phyloP scores from a whole-genome alignment of 371 early-diverging fungal species.

The Syncephalastrum monosporum region DNA sequence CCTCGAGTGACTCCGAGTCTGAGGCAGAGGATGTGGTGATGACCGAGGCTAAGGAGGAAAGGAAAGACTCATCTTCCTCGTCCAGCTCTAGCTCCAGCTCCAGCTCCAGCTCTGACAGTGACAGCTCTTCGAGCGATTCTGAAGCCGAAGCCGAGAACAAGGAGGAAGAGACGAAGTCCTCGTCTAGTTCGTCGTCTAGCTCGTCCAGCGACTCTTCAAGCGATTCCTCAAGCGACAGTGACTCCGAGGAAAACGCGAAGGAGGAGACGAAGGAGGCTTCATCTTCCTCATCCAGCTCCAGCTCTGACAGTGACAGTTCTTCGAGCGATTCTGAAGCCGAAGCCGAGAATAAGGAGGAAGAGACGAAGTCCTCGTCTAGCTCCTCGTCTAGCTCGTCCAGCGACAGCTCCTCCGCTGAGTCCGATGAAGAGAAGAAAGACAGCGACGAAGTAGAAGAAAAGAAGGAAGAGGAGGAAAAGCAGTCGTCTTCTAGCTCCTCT shows the following conservation, averaged over 20 bases:
- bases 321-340: slow-evolving; percentile 4
- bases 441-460: too few species aligned
- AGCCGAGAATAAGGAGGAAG: slow-evolving; percentile 8
- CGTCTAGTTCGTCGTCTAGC: too few species aligned
- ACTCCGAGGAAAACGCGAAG: too few species aligned
- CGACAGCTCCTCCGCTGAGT: too few species aligned
- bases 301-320: slow-evolving; percentile 4
- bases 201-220: too few species aligned
- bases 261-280: too few species aligned
- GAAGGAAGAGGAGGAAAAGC: too few species aligned
- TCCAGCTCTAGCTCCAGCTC: slow-evolving; percentile 24
- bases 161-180: not conserved
- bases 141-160: slow-evolving; percentile 3
- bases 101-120: slow-evolving; percentile 14
- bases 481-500: too few species aligned
- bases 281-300: not conserved
- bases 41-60: slow-evolving; percentile 9
- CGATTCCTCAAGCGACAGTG: too few species aligned
- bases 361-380: slow-evolving; percentile 5
- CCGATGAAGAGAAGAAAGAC: too few species aligned
- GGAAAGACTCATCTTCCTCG: not conserved
- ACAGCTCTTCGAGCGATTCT: slow-evolving; percentile 9
- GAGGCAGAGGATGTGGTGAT: slow-evolving; percentile 11
- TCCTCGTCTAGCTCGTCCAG: slow-evolving; percentile 22
- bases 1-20: slow-evolving; percentile 5